Evolutionary conservation across 495 filamentous ascomycete species (phyloP), one percentile per base, ranked within the genome.

Genomic region (Halenospora varia): DNA sequence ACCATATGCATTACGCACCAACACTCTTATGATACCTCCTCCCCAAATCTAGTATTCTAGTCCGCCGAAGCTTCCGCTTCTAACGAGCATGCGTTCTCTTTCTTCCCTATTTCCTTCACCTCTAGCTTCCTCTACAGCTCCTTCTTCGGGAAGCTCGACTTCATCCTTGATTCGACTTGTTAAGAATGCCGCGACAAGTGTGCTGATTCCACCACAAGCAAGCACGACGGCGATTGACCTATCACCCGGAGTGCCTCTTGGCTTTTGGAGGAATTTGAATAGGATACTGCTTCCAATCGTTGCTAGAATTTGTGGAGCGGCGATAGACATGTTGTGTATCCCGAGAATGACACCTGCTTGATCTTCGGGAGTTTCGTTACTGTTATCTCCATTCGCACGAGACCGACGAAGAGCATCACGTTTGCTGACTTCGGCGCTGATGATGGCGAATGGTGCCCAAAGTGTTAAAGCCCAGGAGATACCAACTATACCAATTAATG

Each of bases 401-500:
- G 78, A 71, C 19, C 88, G 85, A 48, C 84, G 78, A 19, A 87
- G 74, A 48, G 85, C 81, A 64, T 96, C 88, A 25, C 89, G 83
- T 51, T 85, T 86, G 48, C 83, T 83, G 42, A 96, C 89, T 71
- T 96, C 92, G 29, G 88, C 86, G 48, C 86, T 87, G 65, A 96
- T 96, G 60, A 96, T 85, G 35, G 92, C 91, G 75, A 92, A 96
- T 0, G 92, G 92, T 0, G 89, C 92, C 92, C 92, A 96, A 25
- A 92, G 78, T 18, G 90, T 89, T 50, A 96, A 72, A 20, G 92
- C 90, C 92, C 92, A 96, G 11, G 86, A 88, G 54, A 96, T 83
- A 17, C 92, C 92, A 57, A 95, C 79, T 11, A 94, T 66, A 4
- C 82, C 88, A 47, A 94, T 86, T 11, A 93, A 81, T 17, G 84